A percentile compares a stretch with the other conserved stretches of the same genome.
Evolutionary conservation across 495 filamentous ascomycete genomes (phyloP).

Genomic region (Pyrenula aspistea): DNA sequence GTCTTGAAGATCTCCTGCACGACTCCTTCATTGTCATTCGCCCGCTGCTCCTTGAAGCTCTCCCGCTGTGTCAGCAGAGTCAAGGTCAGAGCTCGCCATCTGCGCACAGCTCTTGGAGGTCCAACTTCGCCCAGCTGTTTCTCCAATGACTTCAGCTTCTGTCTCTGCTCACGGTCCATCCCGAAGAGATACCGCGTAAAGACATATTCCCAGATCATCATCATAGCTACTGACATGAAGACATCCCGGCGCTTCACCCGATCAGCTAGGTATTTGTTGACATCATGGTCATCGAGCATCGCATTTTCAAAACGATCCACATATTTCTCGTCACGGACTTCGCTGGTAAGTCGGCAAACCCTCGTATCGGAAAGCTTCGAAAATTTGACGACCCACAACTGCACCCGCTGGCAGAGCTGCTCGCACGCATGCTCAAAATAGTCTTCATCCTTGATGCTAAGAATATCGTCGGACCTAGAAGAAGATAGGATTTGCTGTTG

Average conservation of each 20-base stretch:
- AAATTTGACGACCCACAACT: constrained; percentile 93
- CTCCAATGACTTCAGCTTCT: constrained; percentile 90
- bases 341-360: constrained; percentile 65
- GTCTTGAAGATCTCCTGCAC: constrained; percentile 73
- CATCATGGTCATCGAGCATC: constrained; percentile 84
- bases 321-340: constrained; percentile 73
- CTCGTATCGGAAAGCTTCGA: constrained; percentile 88
- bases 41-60: constrained; percentile 61
- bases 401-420: constrained; percentile 82
- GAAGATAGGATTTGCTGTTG: constrained; percentile 71
- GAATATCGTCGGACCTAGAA: constrained; percentile 55
- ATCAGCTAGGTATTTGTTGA: constrained; percentile 73
- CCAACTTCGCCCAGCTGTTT: constrained; percentile 83
- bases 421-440: constrained; percentile 94
- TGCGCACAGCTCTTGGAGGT: constrained; percentile 67
- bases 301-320: constrained; percentile 88
- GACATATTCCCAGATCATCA: constrained; percentile 95
- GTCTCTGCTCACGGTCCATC: constrained; percentile 92
- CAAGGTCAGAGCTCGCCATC: constrained; percentile 91
- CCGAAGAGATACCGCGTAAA: constrained; percentile 97
- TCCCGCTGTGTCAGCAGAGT: constrained; percentile 71
- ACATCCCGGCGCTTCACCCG: constrained; percentile 78
- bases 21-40: constrained; percentile 79
- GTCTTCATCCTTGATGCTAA: constrained; percentile 74
- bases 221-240: constrained; percentile 96